phyloP scores from a whole-genome alignment of 768 basidiomycete genomes.

The Lentinula aciculospora region DNA sequence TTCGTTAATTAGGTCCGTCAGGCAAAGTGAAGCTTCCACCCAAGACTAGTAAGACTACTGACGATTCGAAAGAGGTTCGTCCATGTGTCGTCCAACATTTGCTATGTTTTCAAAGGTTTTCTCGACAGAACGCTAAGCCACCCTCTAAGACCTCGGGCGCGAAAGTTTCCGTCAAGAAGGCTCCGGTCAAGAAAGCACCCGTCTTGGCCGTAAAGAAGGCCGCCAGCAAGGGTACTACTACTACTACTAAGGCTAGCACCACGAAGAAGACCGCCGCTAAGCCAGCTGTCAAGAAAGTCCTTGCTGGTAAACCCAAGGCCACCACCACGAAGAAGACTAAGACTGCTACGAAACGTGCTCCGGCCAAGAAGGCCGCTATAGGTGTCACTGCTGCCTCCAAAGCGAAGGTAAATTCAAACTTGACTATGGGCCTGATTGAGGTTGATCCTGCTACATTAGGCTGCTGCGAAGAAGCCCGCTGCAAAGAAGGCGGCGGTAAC shows the following conservation, averaged over 20 bases:
- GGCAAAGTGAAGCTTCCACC: slow-evolving; percentile 64
- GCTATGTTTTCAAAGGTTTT: slow-evolving; percentile 3
- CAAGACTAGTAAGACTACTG: slow-evolving; percentile 37
- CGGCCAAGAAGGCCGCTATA: slow-evolving; percentile 62
- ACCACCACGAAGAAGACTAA: slow-evolving; percentile 32
- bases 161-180: slow-evolving; percentile 26
- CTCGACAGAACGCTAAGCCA: slow-evolving; percentile 39
- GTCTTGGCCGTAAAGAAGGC: slow-evolving; percentile 17
- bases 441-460: not conserved
- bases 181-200: slow-evolving; percentile 26
- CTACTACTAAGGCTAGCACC: slow-evolving; percentile 23
- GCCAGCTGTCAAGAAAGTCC: slow-evolving; percentile 28
- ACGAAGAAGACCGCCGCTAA: slow-evolving; percentile 20
- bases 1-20: slow-evolving; percentile 31
- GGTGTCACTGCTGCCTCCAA: slow-evolving; percentile 35
- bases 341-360: slow-evolving; percentile 37
- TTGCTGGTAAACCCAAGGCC: slow-evolving; percentile 22
- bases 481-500: slow-evolving; percentile 22
- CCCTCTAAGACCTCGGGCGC: slow-evolving; percentile 33
- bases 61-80: slow-evolving; percentile 14
- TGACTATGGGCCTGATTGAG: not conserved
- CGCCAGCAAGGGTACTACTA: slow-evolving; percentile 32
- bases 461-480: slow-evolving; percentile 27
- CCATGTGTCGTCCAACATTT: slow-evolving; percentile 3
- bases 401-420: slow-evolving; percentile 19